Evolutionary conservation across 1,284 basidiomycete species (phyloP), one percentile per base, ranked within the genome.

Genomic region (Apiotrichum siamense): DNA sequence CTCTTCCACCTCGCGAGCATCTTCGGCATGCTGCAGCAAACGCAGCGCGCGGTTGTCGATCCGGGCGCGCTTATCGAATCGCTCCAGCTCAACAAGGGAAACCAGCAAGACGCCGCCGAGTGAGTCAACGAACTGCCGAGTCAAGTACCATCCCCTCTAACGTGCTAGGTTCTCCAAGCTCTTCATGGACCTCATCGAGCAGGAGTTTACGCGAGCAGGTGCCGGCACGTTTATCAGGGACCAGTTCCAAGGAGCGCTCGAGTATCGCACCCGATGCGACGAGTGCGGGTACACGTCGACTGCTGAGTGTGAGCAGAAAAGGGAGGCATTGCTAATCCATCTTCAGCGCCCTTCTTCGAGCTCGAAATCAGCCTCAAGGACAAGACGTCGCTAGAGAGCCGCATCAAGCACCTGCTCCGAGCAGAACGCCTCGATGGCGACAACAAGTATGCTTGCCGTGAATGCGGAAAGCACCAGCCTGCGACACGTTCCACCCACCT

Each of bases 61-160:
- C 91, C 92, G 0, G 76, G 78, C 10, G 85, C 83, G 54, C 79
- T 96, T 24, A 85, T 92, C 11, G 85, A 91, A 63, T 86, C 87
- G 58, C 75, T 96, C 47, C 80, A 83, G 53, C 75, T 96, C 35
- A 80, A 84, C 33, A 83, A 84, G 11, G 79, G 83, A 1, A 86
- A 91, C 65, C 91, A 96, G 65, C 91, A 96, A 74, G 91, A 96
- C 76, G 91, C 91, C 27, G 88, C 91, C 70, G 91, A 96, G 88
- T 92, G 63, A 54, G 81, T 75, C 11, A n/a, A n/a, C n/a, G n/a
- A n/a, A n/a, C n/a, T n/a, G n/a, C n/a, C n/a, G n/a, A n/a, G n/a
- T n/a, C n/a, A n/a, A n/a, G n/a, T n/a, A n/a, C n/a, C n/a, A n/a
- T n/a, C n/a, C n/a, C n/a, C n/a, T n/a, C 50, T 35, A 9, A 9